Conservation (phyloP, 345 rosid species). For the Eucalyptus curtisii region DNA sequence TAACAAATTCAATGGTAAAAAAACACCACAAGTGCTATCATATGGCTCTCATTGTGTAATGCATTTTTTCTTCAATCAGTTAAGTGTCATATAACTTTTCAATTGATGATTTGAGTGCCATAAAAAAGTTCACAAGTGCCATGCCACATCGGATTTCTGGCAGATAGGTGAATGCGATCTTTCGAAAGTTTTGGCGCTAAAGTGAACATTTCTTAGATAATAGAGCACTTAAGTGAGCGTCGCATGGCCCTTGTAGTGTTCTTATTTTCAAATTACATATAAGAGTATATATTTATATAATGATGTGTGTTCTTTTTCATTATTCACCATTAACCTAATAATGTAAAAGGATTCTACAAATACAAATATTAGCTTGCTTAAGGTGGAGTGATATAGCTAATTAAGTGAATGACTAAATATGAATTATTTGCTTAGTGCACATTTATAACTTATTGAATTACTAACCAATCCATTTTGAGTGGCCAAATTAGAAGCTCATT, state of each 20-base stretch:
- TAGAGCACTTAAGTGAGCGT: not conserved
- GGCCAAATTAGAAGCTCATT: not conserved
- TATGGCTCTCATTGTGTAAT: not conserved
- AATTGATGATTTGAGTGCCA: not conserved
- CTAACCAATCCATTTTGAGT: not conserved
- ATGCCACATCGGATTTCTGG: not conserved
- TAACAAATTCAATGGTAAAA: not conserved
- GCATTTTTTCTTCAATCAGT: not conserved
- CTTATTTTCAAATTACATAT: not conserved
- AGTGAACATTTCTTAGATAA: too few relatives aligned
- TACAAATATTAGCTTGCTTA: not conserved
- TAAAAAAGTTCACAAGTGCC: not conserved
- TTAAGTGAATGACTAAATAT: not conserved
- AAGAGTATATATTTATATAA: not conserved
- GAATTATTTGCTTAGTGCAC: not conserved
- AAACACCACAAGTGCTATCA: not conserved
- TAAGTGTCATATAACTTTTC: not conserved
- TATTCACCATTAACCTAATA: not conserved
- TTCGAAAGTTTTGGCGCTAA: not conserved
- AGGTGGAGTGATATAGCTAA: not conserved
- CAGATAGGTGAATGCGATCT: not conserved
- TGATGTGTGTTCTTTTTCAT: not conserved
- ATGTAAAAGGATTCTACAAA: not conserved
- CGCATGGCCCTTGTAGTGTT: rapidly evolving
- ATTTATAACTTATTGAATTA: not conserved